phyloP scores from a whole-genome alignment of 768 basidiomycete species.

The Rhodosporidiobolus odoratus region DNA sequence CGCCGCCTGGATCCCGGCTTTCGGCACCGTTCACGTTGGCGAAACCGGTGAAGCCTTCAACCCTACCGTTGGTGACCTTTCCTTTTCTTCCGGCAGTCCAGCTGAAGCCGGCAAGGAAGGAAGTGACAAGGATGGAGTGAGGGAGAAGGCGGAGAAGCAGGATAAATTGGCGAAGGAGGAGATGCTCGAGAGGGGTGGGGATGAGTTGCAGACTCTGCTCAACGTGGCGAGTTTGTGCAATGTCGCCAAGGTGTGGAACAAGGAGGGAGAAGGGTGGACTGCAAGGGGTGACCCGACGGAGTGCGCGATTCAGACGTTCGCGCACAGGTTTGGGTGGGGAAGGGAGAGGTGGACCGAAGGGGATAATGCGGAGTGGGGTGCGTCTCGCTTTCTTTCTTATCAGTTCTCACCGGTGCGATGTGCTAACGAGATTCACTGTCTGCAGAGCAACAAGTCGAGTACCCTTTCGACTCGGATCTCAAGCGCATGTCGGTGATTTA shows the following conservation, averaged over 20 bases:
- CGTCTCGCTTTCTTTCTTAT: background rate
- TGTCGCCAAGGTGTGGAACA: slow-evolving; percentile 45
- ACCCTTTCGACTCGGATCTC: slow-evolving; percentile 52
- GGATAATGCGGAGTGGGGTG: slow-evolving; percentile 39
- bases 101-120: slow-evolving; percentile 45
- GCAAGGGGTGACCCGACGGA: slow-evolving; percentile 52
- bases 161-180: slow-evolving; percentile 30
- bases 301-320: slow-evolving; percentile 49
- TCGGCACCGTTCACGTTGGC: slow-evolving; percentile 42
- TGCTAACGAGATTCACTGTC: background rate
- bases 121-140: too few species aligned
- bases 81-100: slow-evolving; percentile 18
- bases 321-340: slow-evolving; percentile 28
- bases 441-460: slow-evolving; percentile 46
- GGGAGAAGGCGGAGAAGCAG: slow-evolving; percentile 6
- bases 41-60: slow-evolving; percentile 40
- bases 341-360: slow-evolving; percentile 31
- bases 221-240: slow-evolving; percentile 50
- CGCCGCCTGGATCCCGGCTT: slow-evolving; percentile 49
- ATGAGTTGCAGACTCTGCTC: slow-evolving; percentile 44
- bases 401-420: too few species aligned
- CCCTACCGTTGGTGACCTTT: slow-evolving; percentile 37
- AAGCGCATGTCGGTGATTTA: slow-evolving; percentile 49
- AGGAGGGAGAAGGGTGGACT: slow-evolving; percentile 47
- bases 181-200: slow-evolving; percentile 43